Percentiles rank a stretch among this genome's conserved stretches.
Evolutionary conservation across 441 rosid genomes (phyloP).

Genomic region (Adansonia madagascariensis): DNA sequence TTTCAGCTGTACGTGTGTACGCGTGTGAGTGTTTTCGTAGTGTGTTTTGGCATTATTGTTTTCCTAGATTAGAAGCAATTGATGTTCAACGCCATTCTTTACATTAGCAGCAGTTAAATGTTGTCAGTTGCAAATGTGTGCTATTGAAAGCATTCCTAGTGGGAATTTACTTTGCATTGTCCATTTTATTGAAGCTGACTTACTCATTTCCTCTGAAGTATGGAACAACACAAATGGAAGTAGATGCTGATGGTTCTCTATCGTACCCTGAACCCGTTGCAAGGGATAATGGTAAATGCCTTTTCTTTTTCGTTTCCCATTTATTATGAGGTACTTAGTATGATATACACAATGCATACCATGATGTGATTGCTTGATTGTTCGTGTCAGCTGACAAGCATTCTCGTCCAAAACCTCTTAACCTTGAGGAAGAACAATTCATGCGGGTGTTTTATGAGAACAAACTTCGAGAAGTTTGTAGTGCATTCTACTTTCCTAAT

Average conservation of each 20-base stretch:
- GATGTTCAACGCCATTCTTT: constrained; percentile 7
- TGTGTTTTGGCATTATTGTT: neutral
- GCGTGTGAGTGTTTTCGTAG: neutral
- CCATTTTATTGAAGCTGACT: constrained; percentile 24
- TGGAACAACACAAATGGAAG: constrained; percentile 86
- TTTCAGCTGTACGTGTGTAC: neutral
- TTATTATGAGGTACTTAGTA: neutral
- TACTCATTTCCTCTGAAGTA: constrained; percentile 42
- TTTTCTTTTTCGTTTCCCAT: neutral
- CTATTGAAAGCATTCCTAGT: neutral
- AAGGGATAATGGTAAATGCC: constrained; percentile 50
- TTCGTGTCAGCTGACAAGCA: constrained; percentile 53
- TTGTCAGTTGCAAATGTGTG: neutral
- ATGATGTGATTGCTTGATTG: constrained; percentile 11
- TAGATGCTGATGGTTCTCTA: constrained; percentile 75
- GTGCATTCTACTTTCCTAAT: constrained; percentile 92
- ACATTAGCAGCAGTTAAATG: neutral
- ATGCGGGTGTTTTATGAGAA: constrained; percentile 87
- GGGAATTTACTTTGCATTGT: neutral
- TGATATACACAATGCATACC: neutral
- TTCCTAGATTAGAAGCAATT: neutral
- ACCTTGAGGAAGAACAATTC: constrained; percentile 80
- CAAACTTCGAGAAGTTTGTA: constrained; percentile 93
- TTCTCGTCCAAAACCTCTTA: constrained; percentile 78
- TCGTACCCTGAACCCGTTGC: constrained; percentile 63